Conservation (phyloP, 1,284 basidiomycete genomes). For the Ganoderma meredithae region DNA sequence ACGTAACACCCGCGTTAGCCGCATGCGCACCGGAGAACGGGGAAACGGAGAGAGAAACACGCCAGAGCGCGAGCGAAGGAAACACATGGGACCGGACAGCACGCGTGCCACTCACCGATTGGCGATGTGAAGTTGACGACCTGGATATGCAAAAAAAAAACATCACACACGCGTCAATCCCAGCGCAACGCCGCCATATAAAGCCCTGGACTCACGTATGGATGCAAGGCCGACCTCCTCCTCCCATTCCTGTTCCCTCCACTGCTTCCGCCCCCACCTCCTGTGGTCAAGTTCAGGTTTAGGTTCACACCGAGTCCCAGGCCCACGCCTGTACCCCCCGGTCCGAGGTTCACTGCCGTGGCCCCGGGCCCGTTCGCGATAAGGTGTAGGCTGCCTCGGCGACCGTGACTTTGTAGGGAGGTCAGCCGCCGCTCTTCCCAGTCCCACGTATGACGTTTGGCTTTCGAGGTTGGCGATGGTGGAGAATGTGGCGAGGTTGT, state of each 20-base stretch:
- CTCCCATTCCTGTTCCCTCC: constrained; percentile 18
- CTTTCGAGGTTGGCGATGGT: constrained; percentile 16
- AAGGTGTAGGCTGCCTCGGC: constrained; percentile 19
- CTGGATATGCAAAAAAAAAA: constrained; percentile 15
- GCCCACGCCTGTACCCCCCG: constrained; percentile 12
- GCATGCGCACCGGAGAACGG: background rate
- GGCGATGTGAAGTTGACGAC: constrained; percentile 44
- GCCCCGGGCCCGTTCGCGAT: constrained; percentile 23
- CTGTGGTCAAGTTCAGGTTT: background rate
- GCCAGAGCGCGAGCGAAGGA: too few species aligned
- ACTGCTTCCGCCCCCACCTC: constrained; percentile 8
- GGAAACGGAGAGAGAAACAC: background rate
- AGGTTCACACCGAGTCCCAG: constrained; percentile 10
- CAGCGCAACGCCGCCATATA: constrained; percentile 4
- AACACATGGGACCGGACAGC: background rate
- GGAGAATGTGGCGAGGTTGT: constrained; percentile 3
- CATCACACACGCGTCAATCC: constrained; percentile 5
- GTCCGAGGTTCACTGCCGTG: constrained; percentile 19
- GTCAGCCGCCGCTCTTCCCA: constrained; percentile 28
- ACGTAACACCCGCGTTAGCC: constrained; percentile 3
- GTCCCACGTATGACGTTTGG: constrained; percentile 29
- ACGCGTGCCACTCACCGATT: constrained; percentile 37
- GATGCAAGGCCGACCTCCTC: constrained; percentile 39
- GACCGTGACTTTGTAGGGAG: constrained; percentile 7
- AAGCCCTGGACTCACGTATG: constrained; percentile 40